These are phyloP conservation scores for Hydnum rufescens DNA, from an alignment of 768 basidiomycete species.

Conservation along the genomic window DNA sequence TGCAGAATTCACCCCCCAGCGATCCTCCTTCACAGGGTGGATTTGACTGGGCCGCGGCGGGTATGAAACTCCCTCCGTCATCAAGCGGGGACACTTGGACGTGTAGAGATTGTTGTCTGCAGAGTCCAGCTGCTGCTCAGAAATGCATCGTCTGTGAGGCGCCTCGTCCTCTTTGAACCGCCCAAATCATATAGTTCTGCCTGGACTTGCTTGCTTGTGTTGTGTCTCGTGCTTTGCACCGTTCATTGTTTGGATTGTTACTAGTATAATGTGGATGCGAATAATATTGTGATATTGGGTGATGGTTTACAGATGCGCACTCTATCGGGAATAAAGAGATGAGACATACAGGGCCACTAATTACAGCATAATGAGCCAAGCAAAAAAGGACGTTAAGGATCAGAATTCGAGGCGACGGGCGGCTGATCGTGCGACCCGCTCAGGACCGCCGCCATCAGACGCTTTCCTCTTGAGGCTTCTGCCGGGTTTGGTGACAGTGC, in stretches of 20 bases:
- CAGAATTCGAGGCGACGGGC: background rate
- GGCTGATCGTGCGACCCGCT: background rate
- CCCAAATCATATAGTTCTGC: background rate
- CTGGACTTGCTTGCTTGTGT: background rate
- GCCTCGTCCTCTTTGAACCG: background rate
- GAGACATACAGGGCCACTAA: too few species aligned
- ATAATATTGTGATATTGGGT: too few species aligned
- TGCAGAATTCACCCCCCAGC: background rate
- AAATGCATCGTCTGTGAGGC: background rate
- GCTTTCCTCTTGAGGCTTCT: background rate
- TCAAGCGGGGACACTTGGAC: background rate
- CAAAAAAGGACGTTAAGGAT: background rate
- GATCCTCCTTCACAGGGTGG: constrained; percentile 16
- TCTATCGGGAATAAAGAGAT: too few species aligned
- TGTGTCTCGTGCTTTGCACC: too few species aligned
- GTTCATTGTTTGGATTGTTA: too few species aligned
- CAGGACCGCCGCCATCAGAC: background rate
- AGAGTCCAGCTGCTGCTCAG: background rate
- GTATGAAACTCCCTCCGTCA: constrained; percentile 22
- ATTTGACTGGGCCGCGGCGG: constrained; percentile 47
- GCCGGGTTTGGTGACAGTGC: background rate
- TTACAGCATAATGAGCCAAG: too few species aligned
- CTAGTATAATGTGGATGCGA: too few species aligned
- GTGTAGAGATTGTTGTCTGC: background rate
- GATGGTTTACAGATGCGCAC: too few species aligned